A percentile compares a stretch with the other conserved stretches of the same genome.
These are phyloP conservation scores for Ophiostoma pallidulum DNA, from an alignment of 2,329 filamentous ascomycete genomes.

Conservation along the genomic window DNA sequence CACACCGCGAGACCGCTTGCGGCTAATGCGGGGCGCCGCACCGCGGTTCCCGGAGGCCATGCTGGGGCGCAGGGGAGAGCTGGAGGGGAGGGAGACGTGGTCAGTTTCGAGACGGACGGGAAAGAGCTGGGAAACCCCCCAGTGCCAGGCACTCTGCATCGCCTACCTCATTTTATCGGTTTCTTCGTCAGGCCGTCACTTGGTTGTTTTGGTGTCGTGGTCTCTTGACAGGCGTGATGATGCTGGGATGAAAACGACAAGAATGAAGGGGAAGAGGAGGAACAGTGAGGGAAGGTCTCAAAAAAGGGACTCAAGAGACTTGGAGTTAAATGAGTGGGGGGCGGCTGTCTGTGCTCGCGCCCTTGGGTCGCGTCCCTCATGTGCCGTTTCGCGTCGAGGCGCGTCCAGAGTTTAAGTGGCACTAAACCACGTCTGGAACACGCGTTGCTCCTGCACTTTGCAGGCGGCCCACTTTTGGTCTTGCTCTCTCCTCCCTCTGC, in stretches of 20 bases:
- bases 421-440: slow-evolving; percentile 23
- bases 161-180: slow-evolving; percentile 19
- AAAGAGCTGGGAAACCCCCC: not conserved
- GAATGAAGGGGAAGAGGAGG: not conserved
- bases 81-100: too few relatives aligned
- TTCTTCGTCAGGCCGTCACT: not conserved
- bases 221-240: not conserved
- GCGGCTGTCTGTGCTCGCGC: not conserved
- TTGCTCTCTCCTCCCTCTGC: too few relatives aligned
- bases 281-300: not conserved
- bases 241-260: not conserved
- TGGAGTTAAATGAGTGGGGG: slow-evolving; percentile 9
- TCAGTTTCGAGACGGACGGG: too few relatives aligned
- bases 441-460: slow-evolving; percentile 18
- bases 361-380: slow-evolving; percentile 5
- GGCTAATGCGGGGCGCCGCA: slow-evolving; percentile 38
- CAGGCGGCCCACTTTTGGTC: too few relatives aligned
- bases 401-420: slow-evolving; percentile 32
- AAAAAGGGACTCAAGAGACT: not conserved
- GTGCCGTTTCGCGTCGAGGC: slow-evolving; percentile 15
- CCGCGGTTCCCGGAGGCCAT: slow-evolving; percentile 79
- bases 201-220: not conserved
- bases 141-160: not conserved
- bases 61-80: slow-evolving; percentile 73
- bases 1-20: slow-evolving; percentile 46